Evolutionary conservation across 1,284 basidiomycete species (phyloP), one percentile per base, ranked within the genome.

Genomic region (Neonothopanus nambi): DNA sequence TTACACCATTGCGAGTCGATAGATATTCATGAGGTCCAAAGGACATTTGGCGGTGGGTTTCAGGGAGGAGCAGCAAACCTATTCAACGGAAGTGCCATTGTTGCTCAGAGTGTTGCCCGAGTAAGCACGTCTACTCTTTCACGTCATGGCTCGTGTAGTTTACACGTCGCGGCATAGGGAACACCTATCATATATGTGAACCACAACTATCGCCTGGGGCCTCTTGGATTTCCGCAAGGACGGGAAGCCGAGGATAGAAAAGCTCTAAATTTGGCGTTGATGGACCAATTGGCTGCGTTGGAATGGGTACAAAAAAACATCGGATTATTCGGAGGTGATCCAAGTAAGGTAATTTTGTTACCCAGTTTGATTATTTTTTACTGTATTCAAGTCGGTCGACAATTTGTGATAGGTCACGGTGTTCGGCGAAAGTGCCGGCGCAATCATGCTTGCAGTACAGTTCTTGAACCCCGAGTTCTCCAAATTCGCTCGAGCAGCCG

Each of bases 121-220:
- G 78, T 79, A 63, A 45, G 68, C n/a, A 17, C 47, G 24, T 21
- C 26, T 46, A 18, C 28, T 21, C 13, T 7, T 18, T 46, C 21
- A 12, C 37, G 18, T 54, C 40, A 13, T 42, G n/a, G 23, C 12
- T 37, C 18, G 18, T 13, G 17, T 24, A 46, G n/a, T 17, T 15
- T 11, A 26, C 13, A 28, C 35, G 11, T 15, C 17, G 12, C 8
- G 8, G 17, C 24, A 18, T 53, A 79, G 75, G 77, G 74, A 30
- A 80, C 76, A 2, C 79, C 79, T 13, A 60, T 84, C 30, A 70
- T 85, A n/a, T 80, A 80, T 46, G 81, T 84, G 37, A 79, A 73
- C 24, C 62, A 77, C 59, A 75, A 77, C 57, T 77, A 79, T 54
- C 71, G 78, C 8, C 48, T 72, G 3, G 70, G 68, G 0, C 68